Percentiles rank a stretch among this genome's conserved stretches.
Evolutionary conservation across 441 rosid genomes (phyloP).

Genomic region (Gossypium aridum): DNA sequence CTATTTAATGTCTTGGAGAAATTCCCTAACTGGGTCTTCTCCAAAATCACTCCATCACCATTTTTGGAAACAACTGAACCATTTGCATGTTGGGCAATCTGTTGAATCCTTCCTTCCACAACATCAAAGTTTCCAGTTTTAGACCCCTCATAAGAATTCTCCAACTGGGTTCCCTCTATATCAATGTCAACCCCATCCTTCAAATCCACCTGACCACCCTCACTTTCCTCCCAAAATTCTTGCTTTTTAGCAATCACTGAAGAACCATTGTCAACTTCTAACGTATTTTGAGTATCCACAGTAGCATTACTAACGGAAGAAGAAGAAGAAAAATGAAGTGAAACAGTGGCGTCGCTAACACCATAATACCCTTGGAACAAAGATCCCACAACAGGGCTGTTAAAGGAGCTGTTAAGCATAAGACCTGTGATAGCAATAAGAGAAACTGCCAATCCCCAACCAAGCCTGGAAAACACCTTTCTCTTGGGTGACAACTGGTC

Average conservation of each 20-base stretch:
- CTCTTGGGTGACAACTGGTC: conserved; percentile 42
- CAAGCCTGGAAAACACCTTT: conserved; percentile 40
- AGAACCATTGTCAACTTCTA: background rate
- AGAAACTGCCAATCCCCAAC: conserved; percentile 41
- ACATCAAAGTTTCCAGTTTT: conserved; percentile 1
- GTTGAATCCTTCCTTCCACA: background rate
- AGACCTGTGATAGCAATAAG: conserved; percentile 37
- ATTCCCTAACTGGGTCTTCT: conserved; percentile 18
- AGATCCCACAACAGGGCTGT: conserved; percentile 34
- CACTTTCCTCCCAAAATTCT: background rate
- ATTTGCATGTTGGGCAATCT: conserved; percentile 8
- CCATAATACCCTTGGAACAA: conserved; percentile 36
- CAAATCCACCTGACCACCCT: background rate
- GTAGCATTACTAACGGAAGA: background rate
- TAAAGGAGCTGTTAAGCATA: conserved; percentile 33
- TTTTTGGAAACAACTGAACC: background rate
- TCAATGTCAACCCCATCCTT: background rate
- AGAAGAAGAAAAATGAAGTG: conserved; percentile 25
- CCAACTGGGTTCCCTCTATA: background rate
- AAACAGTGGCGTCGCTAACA: conserved; percentile 20
- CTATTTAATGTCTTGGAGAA: conserved; percentile 9
- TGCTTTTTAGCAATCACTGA: background rate
- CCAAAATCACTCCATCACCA: background rate
- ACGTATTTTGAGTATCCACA: background rate
- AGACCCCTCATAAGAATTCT: background rate